Evolutionary conservation across 2,329 filamentous ascomycete genomes (phyloP), one percentile per base, ranked within the genome.

Genomic region (Diaporthe citrichinensis): DNA sequence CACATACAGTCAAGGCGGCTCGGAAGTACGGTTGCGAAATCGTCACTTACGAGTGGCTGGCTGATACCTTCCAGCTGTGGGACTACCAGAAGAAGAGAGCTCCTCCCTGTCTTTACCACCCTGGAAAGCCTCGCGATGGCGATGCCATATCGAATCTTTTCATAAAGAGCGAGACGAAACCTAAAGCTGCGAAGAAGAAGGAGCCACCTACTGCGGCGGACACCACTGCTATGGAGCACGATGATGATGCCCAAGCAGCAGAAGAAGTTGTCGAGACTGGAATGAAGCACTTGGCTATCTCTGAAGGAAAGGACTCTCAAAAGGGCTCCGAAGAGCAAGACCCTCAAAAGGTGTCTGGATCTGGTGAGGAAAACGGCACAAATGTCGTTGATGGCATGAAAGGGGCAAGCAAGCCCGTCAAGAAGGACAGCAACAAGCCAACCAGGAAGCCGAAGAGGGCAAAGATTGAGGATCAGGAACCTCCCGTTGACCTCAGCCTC

Each of bases 31-130:
- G 76, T 23, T 78, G 86, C 51, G 80, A 86, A 25, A 83, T 91
- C 23, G 85, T 91, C 9, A 84, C 84, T 25, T 81, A 83, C 51
- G 88, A 91, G 80, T 91, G 89, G 90, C 87, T 90, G 68, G 86
- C 89, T 62, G 85, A 88, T 73, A 89, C 86, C 3, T 82, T 86
- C 49, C 74, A 58, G 15, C 39, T 73, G 39, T 20, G 14, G 17
- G 71, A 59, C 10, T 31, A 25, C 23, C 36, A 68, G 6, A 41
- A 46, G n/a, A 53, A 34, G 62, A 65, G 55, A n/a, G 62, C 72
- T 5, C 61, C 58, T 20, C 36, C 75, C 4, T 57, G 34, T 49
- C 69, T 75, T 17, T 76, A 76, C 23, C 34, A 76, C n/a, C 73
- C 75, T 14, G 39, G 55, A n/a, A 36, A 71, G 20, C 17, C 41